Percentiles rank a stretch among this genome's conserved stretches.
Conservation (phyloP, 208 protist genomes). For the Leishmania arabica region DNA sequence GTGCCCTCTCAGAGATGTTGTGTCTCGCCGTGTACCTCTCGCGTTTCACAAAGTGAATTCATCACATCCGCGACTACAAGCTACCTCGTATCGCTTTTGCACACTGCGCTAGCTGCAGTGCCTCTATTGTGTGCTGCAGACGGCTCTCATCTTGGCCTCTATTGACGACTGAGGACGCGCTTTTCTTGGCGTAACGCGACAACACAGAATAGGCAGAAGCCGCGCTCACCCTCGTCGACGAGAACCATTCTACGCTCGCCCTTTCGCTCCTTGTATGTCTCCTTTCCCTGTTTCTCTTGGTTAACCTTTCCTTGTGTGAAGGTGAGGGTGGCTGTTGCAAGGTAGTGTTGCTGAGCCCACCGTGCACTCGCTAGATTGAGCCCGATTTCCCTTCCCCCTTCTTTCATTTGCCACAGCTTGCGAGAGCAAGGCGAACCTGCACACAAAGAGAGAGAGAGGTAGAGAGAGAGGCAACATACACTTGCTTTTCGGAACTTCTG, state of each 20-base stretch:
- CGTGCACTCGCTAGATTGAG: neutral
- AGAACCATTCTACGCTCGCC: neutral
- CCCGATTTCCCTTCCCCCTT: neutral
- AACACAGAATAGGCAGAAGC: neutral
- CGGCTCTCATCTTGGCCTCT: neutral
- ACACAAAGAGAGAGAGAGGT: neutral
- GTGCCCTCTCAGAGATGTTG: neutral
- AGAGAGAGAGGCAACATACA: neutral
- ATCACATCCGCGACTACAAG: neutral
- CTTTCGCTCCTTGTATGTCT: neutral
- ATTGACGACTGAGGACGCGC: neutral
- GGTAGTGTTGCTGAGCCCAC: neutral
- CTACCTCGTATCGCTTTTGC: neutral
- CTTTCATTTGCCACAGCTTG: neutral
- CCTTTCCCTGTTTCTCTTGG: neutral
- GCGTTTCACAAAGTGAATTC: neutral
- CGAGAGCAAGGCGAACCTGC: neutral
- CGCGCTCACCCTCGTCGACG: neutral
- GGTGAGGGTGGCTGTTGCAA: neutral
- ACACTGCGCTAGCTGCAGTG: neutral
- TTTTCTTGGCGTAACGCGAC: neutral
- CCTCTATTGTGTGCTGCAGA: neutral
- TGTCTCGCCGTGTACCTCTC: neutral
- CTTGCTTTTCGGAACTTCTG: neutral
- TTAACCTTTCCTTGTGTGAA: neutral